Base-by-base conservation (phyloP, 129 eudicot genomes). In the Saposhnikovia divaricata region DNA sequence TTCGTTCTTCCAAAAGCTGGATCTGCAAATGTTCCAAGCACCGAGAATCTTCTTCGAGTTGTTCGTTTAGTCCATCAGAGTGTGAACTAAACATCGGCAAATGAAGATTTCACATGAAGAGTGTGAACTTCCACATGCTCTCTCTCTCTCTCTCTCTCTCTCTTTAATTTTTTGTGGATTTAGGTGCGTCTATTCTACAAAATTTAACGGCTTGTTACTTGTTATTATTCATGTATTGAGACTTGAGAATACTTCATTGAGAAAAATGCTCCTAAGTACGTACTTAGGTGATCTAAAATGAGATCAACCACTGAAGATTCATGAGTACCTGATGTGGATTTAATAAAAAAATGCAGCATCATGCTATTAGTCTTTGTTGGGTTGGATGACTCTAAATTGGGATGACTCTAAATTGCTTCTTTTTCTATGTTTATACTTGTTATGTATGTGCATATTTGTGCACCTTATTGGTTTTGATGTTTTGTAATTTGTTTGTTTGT, bases 1-100 rank as follows among this genome's bases (percentile, higher is more conserved):
- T 92, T 51, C 97, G 85, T 84, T 95, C 97, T 74, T 95, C 97
- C 40, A 95, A 87, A 39, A 95, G 93, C 86, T 95, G 98, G 74
- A 92, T 47, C 76, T 95, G 97, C 69, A 95, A 92, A 82, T 90
- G 98, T 82, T 95, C 97, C 9, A 95, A 90, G 77, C 85, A 85
- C 59, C 90, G 88, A 1, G 97, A 87, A 83, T 95, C 98, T 87
- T 86, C 96, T 68, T 92, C 97, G 44, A 95, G 74, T 43, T 95
- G 98, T 82, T 92, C 97, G 68, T 86, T 92, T 46, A 95, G 83
- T 27, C 94, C 97, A 78, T 88, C 92, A 42, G n/a, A n/a, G n/a
- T n/a, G n/a, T n/a, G n/a, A n/a, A n/a, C n/a, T n/a, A n/a, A n/a
- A n/a, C n/a, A n/a, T n/a, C n/a, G n/a, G n/a, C n/a, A n/a, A n/a